Base-by-base conservation (phyloP, 345 rosid genomes). In the Aegle marmelos region DNA sequence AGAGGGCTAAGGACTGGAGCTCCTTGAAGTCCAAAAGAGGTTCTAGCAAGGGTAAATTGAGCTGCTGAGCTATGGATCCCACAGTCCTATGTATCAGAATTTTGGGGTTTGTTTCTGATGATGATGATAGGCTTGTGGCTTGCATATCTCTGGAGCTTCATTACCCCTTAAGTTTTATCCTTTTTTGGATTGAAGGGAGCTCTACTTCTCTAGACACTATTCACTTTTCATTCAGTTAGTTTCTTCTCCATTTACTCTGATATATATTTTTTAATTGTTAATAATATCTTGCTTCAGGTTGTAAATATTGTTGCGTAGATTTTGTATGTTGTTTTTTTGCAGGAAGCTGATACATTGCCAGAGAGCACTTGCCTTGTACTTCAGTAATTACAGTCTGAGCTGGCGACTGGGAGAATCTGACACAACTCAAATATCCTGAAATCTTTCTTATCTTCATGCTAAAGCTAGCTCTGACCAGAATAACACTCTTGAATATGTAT, bases 151-250 rank as follows among this genome's bases (percentile, higher is more conserved):
- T 85, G 95, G 95, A 92, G 98, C 94, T 89, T 73, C 79, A 86
- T 84, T 79, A 53, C 87, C 83, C 75, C 0, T 53, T 17, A 0
- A 34, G 84, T 83, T 83, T 41, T 83, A 85, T 87, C 91, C 86
- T 86, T 87, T 73, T 91, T 94, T 94, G 97, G 97, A 94, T 91
- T 94, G 97, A 92, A 94, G 95, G 97, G 98, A 94, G 95, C 95
- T 94, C 98, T 90, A 53, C 57, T 22, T 17, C 57, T 16, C n/a
- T 53, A 17, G 7, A 88, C 89, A 74, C 72, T 81, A 77, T 59
- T 48, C 54, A 17, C 27, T 27, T 30, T 39, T 45, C 3, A 0
- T 45, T 45, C 4, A 1, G 13, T 45, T 0, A 53, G 0, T 53
- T 11, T 64, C 8, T 59, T 31, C 27, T 61, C 17, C 58, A 4